A percentile compares a stretch with the other conserved stretches of the same genome.
Conservation (phyloP, 2,329 filamentous ascomycete species). For the Magnaporthiopsis rhizophila region DNA sequence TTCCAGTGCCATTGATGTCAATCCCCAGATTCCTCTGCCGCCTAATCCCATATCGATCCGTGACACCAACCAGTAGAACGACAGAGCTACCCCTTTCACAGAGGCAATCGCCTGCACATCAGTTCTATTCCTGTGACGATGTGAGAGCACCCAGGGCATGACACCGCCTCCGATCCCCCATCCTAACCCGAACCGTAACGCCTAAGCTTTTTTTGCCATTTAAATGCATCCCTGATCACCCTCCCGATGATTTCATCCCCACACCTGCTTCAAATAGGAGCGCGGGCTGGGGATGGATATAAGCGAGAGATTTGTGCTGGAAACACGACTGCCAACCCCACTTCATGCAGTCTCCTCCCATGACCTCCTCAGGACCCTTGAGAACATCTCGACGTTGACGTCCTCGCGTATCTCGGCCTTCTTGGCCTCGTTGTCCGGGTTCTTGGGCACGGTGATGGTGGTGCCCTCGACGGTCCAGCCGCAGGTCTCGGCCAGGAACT, state of each 20-base stretch:
- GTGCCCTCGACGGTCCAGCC: conserved; percentile 67
- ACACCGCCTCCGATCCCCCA: not conserved
- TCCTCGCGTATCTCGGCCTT: conserved; percentile 93
- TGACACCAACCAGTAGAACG: not conserved
- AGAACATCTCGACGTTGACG: conserved; percentile 83
- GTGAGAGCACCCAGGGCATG: not conserved
- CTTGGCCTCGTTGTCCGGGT: conserved; percentile 96
- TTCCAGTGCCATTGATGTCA: not conserved
- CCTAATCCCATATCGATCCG: not conserved
- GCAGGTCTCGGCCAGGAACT: conserved; percentile 78
- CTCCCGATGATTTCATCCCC: conserved; percentile 1
- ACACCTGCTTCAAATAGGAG: not conserved
- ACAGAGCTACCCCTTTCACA: not conserved
- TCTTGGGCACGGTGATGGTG: conserved; percentile 70
- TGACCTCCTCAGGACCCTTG: conserved; percentile 69
- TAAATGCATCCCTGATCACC: not conserved
- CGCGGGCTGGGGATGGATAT: not conserved
- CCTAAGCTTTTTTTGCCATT: conserved; percentile 2
- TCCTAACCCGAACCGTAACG: conserved; percentile 4
- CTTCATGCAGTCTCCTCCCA: conserved; percentile 74
- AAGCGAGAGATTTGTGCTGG: not conserved
- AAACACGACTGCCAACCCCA: no score
- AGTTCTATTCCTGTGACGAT: not conserved
- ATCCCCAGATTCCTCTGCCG: not conserved
- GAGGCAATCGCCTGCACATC: not conserved